Evolutionary conservation across 2,329 filamentous ascomycete genomes (phyloP).

Genomic region (Xylariaceae sp.): DNA sequence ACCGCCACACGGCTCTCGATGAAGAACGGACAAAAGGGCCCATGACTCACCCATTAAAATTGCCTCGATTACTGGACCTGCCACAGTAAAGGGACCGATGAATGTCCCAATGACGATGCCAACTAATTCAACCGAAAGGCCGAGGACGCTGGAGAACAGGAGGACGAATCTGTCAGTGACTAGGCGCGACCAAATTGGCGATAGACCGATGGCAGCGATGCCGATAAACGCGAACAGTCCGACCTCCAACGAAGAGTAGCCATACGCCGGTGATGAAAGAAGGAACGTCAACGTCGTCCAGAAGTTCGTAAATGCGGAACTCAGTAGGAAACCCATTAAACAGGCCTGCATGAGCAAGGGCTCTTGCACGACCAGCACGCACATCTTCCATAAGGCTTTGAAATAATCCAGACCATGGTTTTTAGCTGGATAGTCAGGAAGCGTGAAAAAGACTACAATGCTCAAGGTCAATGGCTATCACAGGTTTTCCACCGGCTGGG

Average conservation of each 20-base stretch:
- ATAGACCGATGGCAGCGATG: conserved; percentile 62
- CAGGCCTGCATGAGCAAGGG: conserved; percentile 62
- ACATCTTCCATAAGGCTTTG: conserved; percentile 55
- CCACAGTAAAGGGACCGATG: conserved; percentile 60
- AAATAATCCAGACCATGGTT: conserved; percentile 59
- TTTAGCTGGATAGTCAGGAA: conserved; percentile 66
- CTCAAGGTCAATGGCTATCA: not conserved
- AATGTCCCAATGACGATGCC: conserved; percentile 67
- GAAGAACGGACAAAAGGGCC: not conserved
- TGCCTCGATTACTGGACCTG: conserved; percentile 67
- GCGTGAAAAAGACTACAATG: conserved; percentile 53
- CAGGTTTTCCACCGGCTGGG: not conserved
- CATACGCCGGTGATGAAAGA: conserved; percentile 64
- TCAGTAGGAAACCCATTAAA: conserved; percentile 34
- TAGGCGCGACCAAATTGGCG: conserved; percentile 64
- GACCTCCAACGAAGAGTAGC: conserved; percentile 63
- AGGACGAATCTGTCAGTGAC: conserved; percentile 69
- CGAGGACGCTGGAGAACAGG: conserved; percentile 62
- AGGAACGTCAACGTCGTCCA: conserved; percentile 80
- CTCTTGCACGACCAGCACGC: conserved; percentile 53
- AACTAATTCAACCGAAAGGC: conserved; percentile 52
- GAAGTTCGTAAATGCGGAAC: conserved; percentile 57
- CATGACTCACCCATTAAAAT: conserved; percentile 18
- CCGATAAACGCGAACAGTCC: conserved; percentile 77
- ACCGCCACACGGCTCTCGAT: not conserved